Base-by-base conservation (phyloP, 1,139 yeast genomes). In the Arxiozyma slooffiae region DNA sequence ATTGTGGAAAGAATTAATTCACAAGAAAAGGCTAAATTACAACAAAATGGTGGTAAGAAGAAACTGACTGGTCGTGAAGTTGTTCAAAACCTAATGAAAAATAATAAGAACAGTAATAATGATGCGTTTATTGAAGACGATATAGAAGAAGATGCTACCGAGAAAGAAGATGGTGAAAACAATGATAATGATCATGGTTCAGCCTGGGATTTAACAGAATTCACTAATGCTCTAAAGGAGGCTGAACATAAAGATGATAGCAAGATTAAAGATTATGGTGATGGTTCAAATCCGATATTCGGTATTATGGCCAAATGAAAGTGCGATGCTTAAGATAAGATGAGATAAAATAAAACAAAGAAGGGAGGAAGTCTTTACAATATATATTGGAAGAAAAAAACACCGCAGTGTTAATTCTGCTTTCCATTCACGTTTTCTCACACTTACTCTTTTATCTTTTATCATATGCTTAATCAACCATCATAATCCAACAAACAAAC, bases 11-110 rank as follows among this genome's bases (percentile, higher is more conserved):
- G 77, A 70, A 73, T 74, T 49, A 82, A 81, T 60, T 82, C 78
- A 46, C 80, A 75, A 59, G 76, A 74, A 57, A 79, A 77, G 62
- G 71, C 71, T 30, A 80, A 78, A 38, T 39, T 48, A 30, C 50
- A 48, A 38, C 50, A 48, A 34, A 48, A 42, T 39, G 50, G 50
- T 30, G 74, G 69, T 43, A 81, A 75, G 66, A 72, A 71, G 57
- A 71, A 69, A 44, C 71, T 81, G 56, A 80, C 88, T 23, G 98
- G 98, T 60, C 82, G 82, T 68, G 95, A 92, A 71, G 74, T 89
- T 53, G 78, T 92, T 57, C 75, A 81, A 67, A 81, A 84, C 69
- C 81, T 83, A 70, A 86, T 79, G 46, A 40, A 41, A 23, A 48
- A 44, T 22, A 47, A 47, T 20, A 26, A 47, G 22, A 41, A 30